Base-by-base conservation (phyloP, 345 rosid genomes). In the Gossypium arboreum region DNA sequence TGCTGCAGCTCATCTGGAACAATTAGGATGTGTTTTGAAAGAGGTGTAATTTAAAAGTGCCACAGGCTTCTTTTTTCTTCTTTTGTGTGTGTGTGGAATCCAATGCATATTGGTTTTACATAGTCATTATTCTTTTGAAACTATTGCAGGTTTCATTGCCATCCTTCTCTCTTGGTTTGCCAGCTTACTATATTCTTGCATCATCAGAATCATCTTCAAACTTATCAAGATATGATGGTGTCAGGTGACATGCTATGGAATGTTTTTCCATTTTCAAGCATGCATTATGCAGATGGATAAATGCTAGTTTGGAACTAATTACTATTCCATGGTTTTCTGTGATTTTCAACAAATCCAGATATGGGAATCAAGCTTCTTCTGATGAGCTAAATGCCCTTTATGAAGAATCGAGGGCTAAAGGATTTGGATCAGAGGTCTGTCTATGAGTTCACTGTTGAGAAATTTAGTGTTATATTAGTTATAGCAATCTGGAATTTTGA, bases 141-240 rank as follows among this genome's bases (percentile, higher is more conserved):
- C 56, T 22, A 29, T 61, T 44, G 59, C 79, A 94, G 98, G 97
- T 89, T 13, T 91, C 98, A 39, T 77, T 94, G 76, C 97, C 97
- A 74, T 87, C 97, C 0, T 94, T 92, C 83, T 86, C 98, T 72
- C 94, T 88, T 75, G 97, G 97, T 51, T 83, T 91, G 69, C 98
- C 98, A 64, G 97, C 98, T 18, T 94, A 92, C 81, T 92, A 91
- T 55, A 85, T 94, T 71, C 89, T 94, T 72, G 97, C 98, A 50
- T 89, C 97, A 66, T 91, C 97, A 0, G 94, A 92, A 77, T 89
- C 98, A 72, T 94, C 98, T 67, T 94, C 97, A 9, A 92, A 89
- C 80, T 83, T 94, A 72, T 87, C 97, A 48, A 94, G 97, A 74
- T 94, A 94, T 77, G 97, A 94, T 80, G 97, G 97, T 79, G 83